Percentiles rank a stretch among this genome's conserved stretches.
Conservation (phyloP, 345 rosid species). For the Citrus sp. region DNA sequence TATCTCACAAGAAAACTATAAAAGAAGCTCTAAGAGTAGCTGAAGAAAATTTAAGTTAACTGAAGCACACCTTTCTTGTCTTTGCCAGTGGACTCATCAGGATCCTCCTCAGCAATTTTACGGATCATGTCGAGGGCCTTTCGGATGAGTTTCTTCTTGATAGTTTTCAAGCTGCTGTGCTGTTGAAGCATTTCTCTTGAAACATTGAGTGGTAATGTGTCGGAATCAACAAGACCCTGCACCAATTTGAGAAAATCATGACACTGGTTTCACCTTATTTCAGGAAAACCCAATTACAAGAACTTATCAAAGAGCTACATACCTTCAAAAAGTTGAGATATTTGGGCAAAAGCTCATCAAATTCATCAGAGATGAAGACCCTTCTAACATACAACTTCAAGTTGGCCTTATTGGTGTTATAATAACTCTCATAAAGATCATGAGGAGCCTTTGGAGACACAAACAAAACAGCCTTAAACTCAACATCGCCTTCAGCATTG, state of each 20-base stretch:
- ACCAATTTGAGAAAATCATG: constrained; percentile 6
- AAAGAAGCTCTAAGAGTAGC: not conserved
- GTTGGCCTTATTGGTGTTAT: constrained; percentile 81
- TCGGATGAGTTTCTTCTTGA: constrained; percentile 93
- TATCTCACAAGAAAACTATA: not conserved
- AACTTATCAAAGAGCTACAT: constrained; percentile 4
- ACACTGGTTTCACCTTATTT: not conserved
- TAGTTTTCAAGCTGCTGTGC: constrained; percentile 92
- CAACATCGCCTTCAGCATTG: constrained; percentile 95
- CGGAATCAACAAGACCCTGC: constrained; percentile 99
- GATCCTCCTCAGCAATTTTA: constrained; percentile 87
- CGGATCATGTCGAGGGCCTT: constrained; percentile 98
- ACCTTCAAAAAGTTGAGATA: constrained; percentile 93
- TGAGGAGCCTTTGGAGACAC: constrained; percentile 98
- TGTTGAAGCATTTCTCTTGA: constrained; percentile 99
- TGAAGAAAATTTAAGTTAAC: not conserved
- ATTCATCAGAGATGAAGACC: constrained; percentile 97
- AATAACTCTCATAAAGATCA: constrained; percentile 91
- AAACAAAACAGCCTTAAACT: constrained; percentile 86
- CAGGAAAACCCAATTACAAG: not conserved
- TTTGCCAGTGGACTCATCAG: constrained; percentile 67
- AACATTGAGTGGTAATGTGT: constrained; percentile 88
- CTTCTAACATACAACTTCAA: constrained; percentile 89
- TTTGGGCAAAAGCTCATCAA: constrained; percentile 94
- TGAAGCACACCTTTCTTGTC: constrained; percentile 64